Base-by-base conservation (phyloP, 176 grass and related monocot genomes). In the Chrysopogon serrulatus region DNA sequence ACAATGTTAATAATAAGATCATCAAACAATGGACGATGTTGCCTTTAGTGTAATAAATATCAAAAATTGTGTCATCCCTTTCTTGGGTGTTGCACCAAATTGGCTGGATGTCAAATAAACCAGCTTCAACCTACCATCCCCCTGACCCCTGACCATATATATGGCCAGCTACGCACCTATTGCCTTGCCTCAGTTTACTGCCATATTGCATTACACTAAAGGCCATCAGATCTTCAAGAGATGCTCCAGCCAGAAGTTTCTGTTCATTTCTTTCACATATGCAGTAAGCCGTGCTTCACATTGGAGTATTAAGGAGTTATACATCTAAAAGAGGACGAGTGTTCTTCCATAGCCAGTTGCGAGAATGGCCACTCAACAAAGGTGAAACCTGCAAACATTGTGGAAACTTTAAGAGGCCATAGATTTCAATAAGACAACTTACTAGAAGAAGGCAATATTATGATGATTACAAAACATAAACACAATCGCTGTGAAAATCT, bases 321-420 rank as follows among this genome's bases (percentile, higher is more conserved):
- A 21, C 27, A 62, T 32, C 59, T 78, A 83, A 28, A 65, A 98
- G 71, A 57, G 91, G 85, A 45, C 93, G 84, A 6, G 93, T 93
- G 73, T 95, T 98, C n/a, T 87, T 82, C 96, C 91, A 85, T 66
- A 98, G 89, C 96, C 96, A 98, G 63, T 98, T 87, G 0, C 44
- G 91, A 66, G 89, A 76, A 44, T 68, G 39, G 17, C 93, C 93
- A 78, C 70, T 89, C 65, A 98, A 49, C 66, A 92, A 84, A 54
- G 93, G 87, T 32, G 90, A 93, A 87, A 98, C 96, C 93, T 95
- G 45, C 54, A 86, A 78, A 88, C n/a, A 33, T 64, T 48, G 36
- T 34, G 42, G 19, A 56, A n/a, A 62, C 16, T 40, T 83, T 43
- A 81, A 49, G 18, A 63, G 4, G 24, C 3, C 16, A 68, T 19